Percentiles rank a stretch among this genome's conserved stretches.
These are phyloP conservation scores for Helichrysum umbraculigerum DNA, from an alignment of 129 eudicot species.

Conservation along the genomic window DNA sequence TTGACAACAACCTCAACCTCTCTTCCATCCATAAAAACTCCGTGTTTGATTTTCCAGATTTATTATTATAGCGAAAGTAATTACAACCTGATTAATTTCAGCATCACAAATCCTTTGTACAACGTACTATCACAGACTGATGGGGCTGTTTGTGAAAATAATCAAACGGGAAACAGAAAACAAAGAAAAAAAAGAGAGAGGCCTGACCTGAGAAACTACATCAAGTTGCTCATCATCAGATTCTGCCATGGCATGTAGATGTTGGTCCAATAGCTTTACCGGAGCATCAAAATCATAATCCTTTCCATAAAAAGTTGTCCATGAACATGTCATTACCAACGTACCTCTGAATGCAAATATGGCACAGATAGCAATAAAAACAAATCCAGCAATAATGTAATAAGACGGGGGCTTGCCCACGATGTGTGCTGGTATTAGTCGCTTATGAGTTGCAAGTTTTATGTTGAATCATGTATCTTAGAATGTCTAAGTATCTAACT, in stretches of 20 bases:
- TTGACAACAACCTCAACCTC: no score
- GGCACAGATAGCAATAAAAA: constrained; percentile 59
- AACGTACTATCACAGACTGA: no score
- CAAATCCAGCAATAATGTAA: constrained; percentile 62
- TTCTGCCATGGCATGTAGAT: constrained; percentile 60
- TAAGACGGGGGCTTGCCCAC: constrained; percentile 58
- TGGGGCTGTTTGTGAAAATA: background rate
- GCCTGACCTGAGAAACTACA: constrained; percentile 51
- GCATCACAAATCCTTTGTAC: background rate
- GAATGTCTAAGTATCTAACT: constrained; percentile 55
- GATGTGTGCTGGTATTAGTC: constrained; percentile 60
- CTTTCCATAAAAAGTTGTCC: constrained; percentile 42
- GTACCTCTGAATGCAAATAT: constrained; percentile 60
- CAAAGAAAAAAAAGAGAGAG: background rate
- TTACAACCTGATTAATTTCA: background rate
- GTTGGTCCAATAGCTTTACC: constrained; percentile 59
- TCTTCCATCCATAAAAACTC: no score
- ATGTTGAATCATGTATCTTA: constrained; percentile 46
- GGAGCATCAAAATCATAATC: constrained; percentile 69
- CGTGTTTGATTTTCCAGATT: no score
- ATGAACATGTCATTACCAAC: background rate
- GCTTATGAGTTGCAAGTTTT: constrained; percentile 54
- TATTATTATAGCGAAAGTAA: no score
- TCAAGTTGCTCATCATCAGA: constrained; percentile 58
- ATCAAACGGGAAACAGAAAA: background rate